Evolutionary conservation across 2,329 filamentous ascomycete genomes (phyloP).

Genomic region (Talaromyces sp.): DNA sequence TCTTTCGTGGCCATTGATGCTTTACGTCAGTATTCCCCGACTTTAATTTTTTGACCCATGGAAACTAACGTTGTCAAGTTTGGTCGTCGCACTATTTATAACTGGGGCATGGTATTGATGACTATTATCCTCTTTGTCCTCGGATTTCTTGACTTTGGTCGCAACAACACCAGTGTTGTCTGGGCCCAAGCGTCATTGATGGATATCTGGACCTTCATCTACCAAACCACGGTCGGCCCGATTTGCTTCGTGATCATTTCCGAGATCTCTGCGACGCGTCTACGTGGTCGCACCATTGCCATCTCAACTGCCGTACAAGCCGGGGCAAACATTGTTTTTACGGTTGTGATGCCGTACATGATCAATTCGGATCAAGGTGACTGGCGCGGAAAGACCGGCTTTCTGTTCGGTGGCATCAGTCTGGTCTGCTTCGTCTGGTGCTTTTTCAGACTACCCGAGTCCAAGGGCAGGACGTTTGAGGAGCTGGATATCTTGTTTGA

Average conservation of each 20-base stretch:
- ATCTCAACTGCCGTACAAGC: slow-evolving; percentile 12
- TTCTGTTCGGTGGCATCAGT: slow-evolving; percentile 21
- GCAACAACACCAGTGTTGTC: slow-evolving; percentile 22
- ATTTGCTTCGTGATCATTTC: slow-evolving; percentile 19
- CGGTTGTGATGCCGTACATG: slow-evolving; percentile 11
- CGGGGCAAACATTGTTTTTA: slow-evolving; percentile 11
- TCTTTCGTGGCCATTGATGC: slow-evolving; percentile 37
- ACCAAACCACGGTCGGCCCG: slow-evolving; percentile 34
- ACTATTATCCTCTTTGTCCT: slow-evolving; percentile 35
- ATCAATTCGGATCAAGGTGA: slow-evolving; percentile 21
- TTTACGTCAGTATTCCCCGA: slow-evolving; percentile 27
- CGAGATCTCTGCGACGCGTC: slow-evolving; percentile 12
- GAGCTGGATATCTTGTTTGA: slow-evolving; percentile 40
- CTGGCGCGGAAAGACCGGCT: slow-evolving; percentile 25
- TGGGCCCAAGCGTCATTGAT: slow-evolving; percentile 31
- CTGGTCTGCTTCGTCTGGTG: slow-evolving; percentile 28
- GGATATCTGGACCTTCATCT: slow-evolving; percentile 34
- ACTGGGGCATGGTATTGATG: slow-evolving; percentile 36
- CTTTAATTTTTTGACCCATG: slow-evolving; percentile 27
- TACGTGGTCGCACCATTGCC: slow-evolving; percentile 12
- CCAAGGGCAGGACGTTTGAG: slow-evolving; percentile 31
- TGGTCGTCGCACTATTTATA: slow-evolving; percentile 39
- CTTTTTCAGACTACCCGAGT: slow-evolving; percentile 33
- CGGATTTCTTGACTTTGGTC: slow-evolving; percentile 36
- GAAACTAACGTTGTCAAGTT: slow-evolving; percentile 32